These are phyloP conservation scores for Lasiosphaeria miniovina DNA, from an alignment of 495 filamentous ascomycete species.

Conservation along the genomic window DNA sequence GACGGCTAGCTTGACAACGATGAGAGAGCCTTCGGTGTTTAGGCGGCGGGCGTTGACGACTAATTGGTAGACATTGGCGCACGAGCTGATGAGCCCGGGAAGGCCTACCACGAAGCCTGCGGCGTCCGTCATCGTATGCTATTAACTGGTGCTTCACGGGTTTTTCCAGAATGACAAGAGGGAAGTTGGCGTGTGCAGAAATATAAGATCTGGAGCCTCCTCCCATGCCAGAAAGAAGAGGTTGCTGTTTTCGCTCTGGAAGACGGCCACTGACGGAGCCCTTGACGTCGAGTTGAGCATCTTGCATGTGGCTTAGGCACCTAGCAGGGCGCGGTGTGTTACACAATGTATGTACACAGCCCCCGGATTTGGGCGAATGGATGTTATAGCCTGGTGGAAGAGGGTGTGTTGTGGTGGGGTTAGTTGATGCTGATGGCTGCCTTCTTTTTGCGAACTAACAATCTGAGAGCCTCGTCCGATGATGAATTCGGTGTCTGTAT, in stretches of 20 bases:
- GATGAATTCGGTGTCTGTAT: too few species aligned
- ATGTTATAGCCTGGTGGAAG: background rate
- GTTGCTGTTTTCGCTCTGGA: too few species aligned
- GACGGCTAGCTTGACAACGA: background rate
- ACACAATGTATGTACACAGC: background rate
- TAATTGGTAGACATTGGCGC: background rate
- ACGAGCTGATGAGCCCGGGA: background rate
- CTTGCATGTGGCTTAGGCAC: too few species aligned
- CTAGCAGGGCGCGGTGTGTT: background rate
- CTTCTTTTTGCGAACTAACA: background rate
- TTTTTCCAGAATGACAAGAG: too few species aligned
- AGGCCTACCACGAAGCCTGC: background rate
- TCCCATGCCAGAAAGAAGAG: too few species aligned
- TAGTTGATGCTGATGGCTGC: background rate
- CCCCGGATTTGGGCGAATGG: background rate
- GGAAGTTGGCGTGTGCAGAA: too few species aligned
- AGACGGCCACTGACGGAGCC: too few species aligned
- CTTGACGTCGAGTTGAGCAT: too few species aligned
- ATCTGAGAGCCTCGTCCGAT: background rate
- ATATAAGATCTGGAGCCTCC: too few species aligned
- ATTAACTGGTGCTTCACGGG: too few species aligned
- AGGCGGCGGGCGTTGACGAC: background rate
- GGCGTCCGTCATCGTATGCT: background rate
- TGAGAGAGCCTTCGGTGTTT: background rate
- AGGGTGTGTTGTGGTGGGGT: background rate